Conservation (phyloP, 306 rosid species). For the Prunus mume region DNA sequence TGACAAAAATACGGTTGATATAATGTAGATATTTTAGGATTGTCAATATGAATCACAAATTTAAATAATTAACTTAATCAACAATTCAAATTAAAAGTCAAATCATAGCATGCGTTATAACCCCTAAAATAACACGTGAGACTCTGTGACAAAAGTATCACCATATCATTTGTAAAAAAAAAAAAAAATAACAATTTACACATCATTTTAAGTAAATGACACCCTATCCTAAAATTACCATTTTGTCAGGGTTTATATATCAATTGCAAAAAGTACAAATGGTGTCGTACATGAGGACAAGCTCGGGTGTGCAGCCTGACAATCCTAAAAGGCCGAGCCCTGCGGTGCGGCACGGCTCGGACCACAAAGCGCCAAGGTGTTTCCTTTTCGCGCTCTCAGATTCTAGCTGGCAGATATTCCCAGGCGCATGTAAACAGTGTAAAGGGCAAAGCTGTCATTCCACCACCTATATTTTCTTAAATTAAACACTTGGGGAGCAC, state of each 20-base stretch:
- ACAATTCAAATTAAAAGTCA: neutral
- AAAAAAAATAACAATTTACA: neutral
- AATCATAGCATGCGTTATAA: neutral
- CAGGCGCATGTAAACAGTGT: neutral
- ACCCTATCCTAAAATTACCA: neutral
- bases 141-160: neutral
- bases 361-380: conserved; percentile 9
- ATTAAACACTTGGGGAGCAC: neutral
- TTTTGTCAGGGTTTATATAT: neutral
- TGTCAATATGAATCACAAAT: neutral
- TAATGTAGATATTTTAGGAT: neutral
- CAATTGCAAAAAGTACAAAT: neutral
- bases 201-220: no score
- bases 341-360: conserved; percentile 7
- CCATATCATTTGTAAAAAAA: neutral
- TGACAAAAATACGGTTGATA: neutral
- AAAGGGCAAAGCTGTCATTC: neutral
- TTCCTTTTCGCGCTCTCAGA: neutral
- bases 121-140: neutral
- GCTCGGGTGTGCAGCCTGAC: neutral
- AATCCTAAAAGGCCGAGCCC: neutral
- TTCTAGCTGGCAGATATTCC: neutral
- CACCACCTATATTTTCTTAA: no score
- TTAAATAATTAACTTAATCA: neutral
- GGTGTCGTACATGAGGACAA: neutral